phyloP scores from a whole-genome alignment of 2,329 filamentous ascomycete species.

The Ophiostoma perfectum region DNA sequence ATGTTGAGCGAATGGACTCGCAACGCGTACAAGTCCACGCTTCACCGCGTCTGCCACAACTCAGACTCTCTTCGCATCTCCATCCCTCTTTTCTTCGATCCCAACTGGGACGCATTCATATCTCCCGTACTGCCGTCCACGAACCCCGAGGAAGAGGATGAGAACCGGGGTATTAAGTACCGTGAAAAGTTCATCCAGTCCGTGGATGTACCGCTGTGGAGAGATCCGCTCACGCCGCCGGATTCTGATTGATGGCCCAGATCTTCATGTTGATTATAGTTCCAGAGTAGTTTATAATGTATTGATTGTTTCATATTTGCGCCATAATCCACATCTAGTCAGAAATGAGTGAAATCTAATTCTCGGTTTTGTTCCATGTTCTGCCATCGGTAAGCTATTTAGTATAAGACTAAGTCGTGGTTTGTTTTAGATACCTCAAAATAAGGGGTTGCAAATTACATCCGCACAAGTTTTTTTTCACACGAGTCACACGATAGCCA shows the following conservation, averaged over 20 bases:
- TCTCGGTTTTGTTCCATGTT: too few species aligned
- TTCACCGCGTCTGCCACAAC: slow-evolving; percentile 6
- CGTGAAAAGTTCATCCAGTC: not conserved
- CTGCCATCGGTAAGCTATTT: too few species aligned
- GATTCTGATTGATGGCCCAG: not conserved
- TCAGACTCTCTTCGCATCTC: slow-evolving; percentile 3
- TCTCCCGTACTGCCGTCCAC: not conserved
- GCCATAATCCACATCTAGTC: too few species aligned
- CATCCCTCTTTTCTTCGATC: not conserved
- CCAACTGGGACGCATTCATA: slow-evolving; percentile 9
- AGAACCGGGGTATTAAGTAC: not conserved
- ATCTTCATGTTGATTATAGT: not conserved
- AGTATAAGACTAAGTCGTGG: too few species aligned
- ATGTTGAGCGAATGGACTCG: slow-evolving; percentile 10
- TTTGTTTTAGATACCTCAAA: too few species aligned
- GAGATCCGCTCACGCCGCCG: not conserved
- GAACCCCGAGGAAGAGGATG: not conserved
- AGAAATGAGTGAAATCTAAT: too few species aligned
- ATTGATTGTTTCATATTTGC: too few species aligned
- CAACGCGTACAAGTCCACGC: slow-evolving; percentile 4
- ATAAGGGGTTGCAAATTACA: too few species aligned
- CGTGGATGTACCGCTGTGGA: not conserved
- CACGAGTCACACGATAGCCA: too few species aligned
- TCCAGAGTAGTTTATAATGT: too few species aligned
- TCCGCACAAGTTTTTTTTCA: too few species aligned